Evolutionary conservation across 2,329 filamentous ascomycete genomes (phyloP).

Genomic region (Beauveria scarabaeidicola): DNA sequence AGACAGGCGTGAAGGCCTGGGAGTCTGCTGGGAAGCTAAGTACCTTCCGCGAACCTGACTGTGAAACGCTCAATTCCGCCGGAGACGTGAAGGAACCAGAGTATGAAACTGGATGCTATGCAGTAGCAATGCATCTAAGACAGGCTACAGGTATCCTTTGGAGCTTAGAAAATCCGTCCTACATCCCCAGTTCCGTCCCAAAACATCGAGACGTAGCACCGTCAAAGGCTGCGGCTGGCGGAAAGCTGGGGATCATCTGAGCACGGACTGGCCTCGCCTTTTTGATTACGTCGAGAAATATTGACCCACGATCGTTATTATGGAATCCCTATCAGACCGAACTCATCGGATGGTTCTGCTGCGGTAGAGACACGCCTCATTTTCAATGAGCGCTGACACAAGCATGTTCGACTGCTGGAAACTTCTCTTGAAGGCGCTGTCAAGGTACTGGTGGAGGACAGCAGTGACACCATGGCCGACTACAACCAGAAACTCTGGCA

Average conservation of each 20-base stretch:
- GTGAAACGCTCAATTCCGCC: background rate
- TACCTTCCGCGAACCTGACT: background rate
- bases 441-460: conserved; percentile 17
- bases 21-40: background rate
- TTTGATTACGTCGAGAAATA: conserved; percentile 16
- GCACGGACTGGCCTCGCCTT: conserved; percentile 11
- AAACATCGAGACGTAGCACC: too few relatives aligned
- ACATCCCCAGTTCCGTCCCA: background rate
- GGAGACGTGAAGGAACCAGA: background rate
- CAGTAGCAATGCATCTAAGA: background rate
- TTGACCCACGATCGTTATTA: conserved; percentile 17
- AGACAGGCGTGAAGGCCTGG: background rate
- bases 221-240: too few relatives aligned
- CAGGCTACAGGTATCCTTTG: background rate
- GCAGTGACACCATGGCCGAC: conserved; percentile 20
- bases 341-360: conserved; percentile 17
- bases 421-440: conserved; percentile 14
- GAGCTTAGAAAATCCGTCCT: background rate
- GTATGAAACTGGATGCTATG: conserved; percentile 3
- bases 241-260: conserved; percentile 1
- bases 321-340: conserved; percentile 16
- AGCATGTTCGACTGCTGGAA: conserved; percentile 15
- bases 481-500: conserved; percentile 11
- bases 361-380: conserved; percentile 18
- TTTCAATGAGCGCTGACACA: conserved; percentile 21